Evolutionary conservation across 352 stramenopile genomes (phyloP).

Genomic region (Globisporangium alternatum): DNA sequence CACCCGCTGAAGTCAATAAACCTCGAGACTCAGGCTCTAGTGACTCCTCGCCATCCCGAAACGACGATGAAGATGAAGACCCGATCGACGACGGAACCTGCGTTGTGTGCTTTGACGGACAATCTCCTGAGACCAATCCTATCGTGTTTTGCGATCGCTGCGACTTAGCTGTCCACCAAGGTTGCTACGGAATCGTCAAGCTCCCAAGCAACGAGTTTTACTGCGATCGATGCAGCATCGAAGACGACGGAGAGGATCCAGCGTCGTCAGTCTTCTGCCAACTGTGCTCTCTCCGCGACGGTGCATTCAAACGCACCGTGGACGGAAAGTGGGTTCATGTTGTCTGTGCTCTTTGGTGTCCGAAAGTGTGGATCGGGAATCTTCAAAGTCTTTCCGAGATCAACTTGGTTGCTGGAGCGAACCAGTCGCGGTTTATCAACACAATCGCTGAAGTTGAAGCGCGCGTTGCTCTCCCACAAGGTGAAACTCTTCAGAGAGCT

Average conservation of each 20-base stretch:
- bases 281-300: constrained; percentile 80
- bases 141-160: constrained; percentile 91
- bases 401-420: constrained; percentile 45
- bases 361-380: constrained; percentile 84
- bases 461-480: constrained; percentile 21
- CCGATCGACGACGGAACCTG: constrained; percentile 83
- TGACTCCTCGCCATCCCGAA: constrained; percentile 17
- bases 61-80: constrained; percentile 34
- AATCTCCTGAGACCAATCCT: constrained; percentile 83
- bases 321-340: constrained; percentile 89
- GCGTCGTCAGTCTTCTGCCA: constrained; percentile 71
- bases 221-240: constrained; percentile 77
- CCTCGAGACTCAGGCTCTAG: constrained; percentile 20
- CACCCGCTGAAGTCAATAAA: constrained; percentile 18
- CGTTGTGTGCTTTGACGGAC: constrained; percentile 87
- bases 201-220: constrained; percentile 87
- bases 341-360: constrained; percentile 87
- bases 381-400: constrained; percentile 76
- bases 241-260: constrained; percentile 50
- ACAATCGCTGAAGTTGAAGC: constrained; percentile 49
- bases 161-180: constrained; percentile 86
- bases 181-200: constrained; percentile 85
- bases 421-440: constrained; percentile 52
- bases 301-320: constrained; percentile 84
- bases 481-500: constrained; percentile 13